phyloP scores from a whole-genome alignment of 2,329 filamentous ascomycete genomes.

The Fusarium ambrosium region DNA sequence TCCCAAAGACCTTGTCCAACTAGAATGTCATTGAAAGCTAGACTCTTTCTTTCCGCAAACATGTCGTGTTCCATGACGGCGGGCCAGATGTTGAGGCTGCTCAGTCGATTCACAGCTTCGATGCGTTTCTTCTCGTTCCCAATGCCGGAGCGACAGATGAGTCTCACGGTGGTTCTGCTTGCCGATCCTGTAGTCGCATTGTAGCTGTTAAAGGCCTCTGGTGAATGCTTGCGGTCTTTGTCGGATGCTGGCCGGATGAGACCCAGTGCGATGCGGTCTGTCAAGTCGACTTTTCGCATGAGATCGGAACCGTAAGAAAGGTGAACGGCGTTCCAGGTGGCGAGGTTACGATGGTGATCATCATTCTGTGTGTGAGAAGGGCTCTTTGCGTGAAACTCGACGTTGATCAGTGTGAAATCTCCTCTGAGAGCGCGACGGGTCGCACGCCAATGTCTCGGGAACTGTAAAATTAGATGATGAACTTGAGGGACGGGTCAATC shows the following conservation, averaged over 20 bases:
- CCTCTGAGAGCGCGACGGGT: not conserved
- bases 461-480: not conserved
- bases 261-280: not conserved
- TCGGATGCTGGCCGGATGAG: not conserved
- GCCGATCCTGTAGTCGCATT: rapidly evolving
- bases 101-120: no score
- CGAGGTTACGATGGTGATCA: not conserved
- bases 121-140: no score
- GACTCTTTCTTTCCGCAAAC: no score
- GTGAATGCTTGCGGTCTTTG: not conserved
- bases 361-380: no score
- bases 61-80: no score
- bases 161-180: rapidly evolving
- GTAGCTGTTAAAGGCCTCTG: not conserved
- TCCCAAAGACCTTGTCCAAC: no score
- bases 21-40: no score
- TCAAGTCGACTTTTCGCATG: not conserved
- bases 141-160: no score
- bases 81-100: no score
- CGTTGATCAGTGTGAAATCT: rapidly evolving
- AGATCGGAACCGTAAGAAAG: rapidly evolving
- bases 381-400: not conserved
- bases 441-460: not conserved
- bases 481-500: no score
- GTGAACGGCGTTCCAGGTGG: not conserved